Conservation (phyloP, 73 alveolate species). For the Paramecium octaurelia region DNA sequence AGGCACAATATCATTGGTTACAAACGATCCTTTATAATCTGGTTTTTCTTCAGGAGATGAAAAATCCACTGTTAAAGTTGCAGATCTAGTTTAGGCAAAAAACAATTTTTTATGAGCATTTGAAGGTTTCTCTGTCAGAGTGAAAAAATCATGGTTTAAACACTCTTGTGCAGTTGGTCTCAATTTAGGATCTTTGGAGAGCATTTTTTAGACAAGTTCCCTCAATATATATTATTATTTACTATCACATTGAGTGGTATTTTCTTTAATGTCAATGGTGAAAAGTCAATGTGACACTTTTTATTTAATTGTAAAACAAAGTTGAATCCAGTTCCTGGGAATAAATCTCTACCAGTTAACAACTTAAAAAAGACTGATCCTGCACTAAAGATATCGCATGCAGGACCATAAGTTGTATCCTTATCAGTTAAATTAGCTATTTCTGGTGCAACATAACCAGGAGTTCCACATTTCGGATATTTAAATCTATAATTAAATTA, state of each 20-base stretch:
- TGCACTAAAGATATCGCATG: conserved; percentile 58
- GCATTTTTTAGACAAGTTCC: conserved; percentile 4
- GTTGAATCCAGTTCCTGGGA: conserved; percentile 22
- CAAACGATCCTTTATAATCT: conserved; percentile 3
- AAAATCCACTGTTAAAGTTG: not conserved
- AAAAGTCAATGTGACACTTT: conserved; percentile 3
- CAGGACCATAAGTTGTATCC: not conserved
- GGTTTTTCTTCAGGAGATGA: not conserved
- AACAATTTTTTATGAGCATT: not conserved
- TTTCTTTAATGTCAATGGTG: not conserved
- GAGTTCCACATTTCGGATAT: conserved; percentile 69
- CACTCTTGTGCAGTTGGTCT: conserved; percentile 4
- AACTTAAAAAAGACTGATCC: conserved; percentile 56
- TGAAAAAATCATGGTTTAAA: not conserved
- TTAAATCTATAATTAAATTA: not conserved
- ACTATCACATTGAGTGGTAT: not conserved
- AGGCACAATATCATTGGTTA: not conserved
- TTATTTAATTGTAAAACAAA: not conserved
- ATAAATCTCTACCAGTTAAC: not conserved
- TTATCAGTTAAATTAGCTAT: conserved; percentile 55
- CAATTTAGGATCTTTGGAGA: not conserved
- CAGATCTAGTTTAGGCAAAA: not conserved
- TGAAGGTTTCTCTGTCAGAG: not conserved
- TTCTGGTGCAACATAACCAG: conserved; percentile 83
- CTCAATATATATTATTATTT: not conserved